phyloP scores from a whole-genome alignment of 2,329 filamentous ascomycete species.

The Trichocomaceae sp. region DNA sequence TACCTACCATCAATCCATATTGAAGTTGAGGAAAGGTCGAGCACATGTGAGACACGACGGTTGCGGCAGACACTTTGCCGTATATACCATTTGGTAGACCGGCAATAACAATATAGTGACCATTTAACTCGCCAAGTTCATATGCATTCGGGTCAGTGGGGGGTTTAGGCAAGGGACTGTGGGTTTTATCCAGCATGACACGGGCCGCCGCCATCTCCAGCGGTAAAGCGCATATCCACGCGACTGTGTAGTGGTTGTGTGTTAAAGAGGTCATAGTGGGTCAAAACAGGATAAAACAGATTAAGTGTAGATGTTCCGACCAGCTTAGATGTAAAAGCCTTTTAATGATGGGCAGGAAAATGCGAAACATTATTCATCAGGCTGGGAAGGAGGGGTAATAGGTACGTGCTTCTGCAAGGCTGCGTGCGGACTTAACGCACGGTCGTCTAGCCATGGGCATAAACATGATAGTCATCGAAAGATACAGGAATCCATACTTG shows the following conservation, averaged over 20 bases:
- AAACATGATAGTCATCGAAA: no score
- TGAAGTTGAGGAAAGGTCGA: conserved; percentile 13
- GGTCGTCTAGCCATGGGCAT: no score
- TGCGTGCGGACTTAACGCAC: no score
- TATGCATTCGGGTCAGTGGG: neutral
- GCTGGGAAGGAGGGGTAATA: no score
- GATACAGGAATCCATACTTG: no score
- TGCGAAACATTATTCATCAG: no score
- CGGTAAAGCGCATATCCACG: conserved; percentile 2
- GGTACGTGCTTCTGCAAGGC: no score
- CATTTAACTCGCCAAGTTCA: neutral
- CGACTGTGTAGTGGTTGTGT: neutral
- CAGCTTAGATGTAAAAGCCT: no score
- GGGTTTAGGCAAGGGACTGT: neutral
- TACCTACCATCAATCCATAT: conserved; percentile 4
- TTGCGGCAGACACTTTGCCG: neutral
- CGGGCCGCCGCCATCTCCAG: neutral
- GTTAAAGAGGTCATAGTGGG: neutral
- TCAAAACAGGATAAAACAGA: neutral
- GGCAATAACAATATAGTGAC: conserved; percentile 15
- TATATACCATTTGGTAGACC: conserved; percentile 4
- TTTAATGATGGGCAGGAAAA: no score
- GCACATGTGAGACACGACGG: conserved; percentile 4
- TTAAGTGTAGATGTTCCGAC: no score
- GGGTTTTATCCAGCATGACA: neutral